phyloP scores from a whole-genome alignment of 805 yeast genomes.

The Scheffersomyces stipitis region DNA sequence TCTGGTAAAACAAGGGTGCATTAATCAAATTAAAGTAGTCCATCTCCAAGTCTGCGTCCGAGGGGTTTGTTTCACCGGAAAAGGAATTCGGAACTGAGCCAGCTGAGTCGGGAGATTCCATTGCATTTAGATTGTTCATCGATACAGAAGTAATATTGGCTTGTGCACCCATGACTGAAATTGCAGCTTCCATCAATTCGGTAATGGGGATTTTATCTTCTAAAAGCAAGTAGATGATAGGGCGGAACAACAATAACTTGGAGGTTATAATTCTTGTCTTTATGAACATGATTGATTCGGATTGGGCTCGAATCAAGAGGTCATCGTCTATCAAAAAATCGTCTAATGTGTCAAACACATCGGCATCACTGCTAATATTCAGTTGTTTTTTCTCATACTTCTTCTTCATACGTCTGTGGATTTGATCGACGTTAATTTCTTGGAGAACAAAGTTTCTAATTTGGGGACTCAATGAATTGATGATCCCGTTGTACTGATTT shows the following conservation, averaged over 20 bases:
- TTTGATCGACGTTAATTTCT: conserved; percentile 30
- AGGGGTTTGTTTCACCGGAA: conserved; percentile 2
- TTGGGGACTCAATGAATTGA: conserved; percentile 34
- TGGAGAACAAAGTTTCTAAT: conserved; percentile 32
- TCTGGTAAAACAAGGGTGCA: conserved; percentile 29
- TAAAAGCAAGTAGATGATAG: conserved; percentile 31
- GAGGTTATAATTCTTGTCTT: conserved; percentile 36
- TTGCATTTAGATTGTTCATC: background rate
- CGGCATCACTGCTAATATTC: conserved; percentile 4
- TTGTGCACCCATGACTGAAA: conserved; percentile 11
- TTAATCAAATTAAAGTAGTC: conserved; percentile 20
- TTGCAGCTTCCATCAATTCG: conserved; percentile 28
- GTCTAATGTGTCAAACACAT: conserved; percentile 25
- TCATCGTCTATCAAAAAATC: conserved; percentile 37
- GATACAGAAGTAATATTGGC: background rate
- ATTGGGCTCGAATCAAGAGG: conserved; percentile 30
- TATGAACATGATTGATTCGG: conserved; percentile 38
- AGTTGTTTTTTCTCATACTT: conserved; percentile 17
- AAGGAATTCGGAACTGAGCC: conserved; percentile 1
- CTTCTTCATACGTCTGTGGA: conserved; percentile 25
- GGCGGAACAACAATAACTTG: conserved; percentile 33
- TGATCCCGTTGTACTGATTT: conserved; percentile 38
- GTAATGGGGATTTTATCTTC: conserved; percentile 26
- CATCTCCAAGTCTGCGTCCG: conserved; percentile 13
- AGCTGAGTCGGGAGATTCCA: conserved; percentile 8